Percentiles rank a stretch among this genome's conserved stretches.
phyloP scores from a whole-genome alignment of 352 stramenopile genomes.

The Globisporangium viniferum region DNA sequence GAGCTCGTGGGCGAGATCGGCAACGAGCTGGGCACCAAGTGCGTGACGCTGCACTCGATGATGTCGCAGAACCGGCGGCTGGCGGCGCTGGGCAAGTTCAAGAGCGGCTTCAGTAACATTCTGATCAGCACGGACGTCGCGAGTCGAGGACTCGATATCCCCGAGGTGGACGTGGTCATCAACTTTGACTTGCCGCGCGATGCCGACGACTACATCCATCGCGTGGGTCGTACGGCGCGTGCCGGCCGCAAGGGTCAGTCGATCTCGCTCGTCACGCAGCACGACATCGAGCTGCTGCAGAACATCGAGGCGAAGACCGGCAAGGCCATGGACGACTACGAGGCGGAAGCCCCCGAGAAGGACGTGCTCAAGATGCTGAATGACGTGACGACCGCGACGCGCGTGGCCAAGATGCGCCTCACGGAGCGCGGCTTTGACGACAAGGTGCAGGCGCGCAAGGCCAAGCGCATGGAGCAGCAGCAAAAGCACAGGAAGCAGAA shows the following conservation, averaged over 20 bases:
- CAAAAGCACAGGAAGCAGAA: slow-evolving; percentile 27
- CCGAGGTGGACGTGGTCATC: slow-evolving; percentile 94
- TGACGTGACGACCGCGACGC: slow-evolving; percentile 92
- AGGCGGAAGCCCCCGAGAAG: slow-evolving; percentile 78
- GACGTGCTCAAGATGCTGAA: slow-evolving; percentile 95
- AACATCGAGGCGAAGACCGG: slow-evolving; percentile 92
- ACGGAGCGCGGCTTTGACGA: slow-evolving; percentile 88
- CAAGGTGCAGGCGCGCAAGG: slow-evolving; percentile 70
- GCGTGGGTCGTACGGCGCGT: slow-evolving; percentile 94
- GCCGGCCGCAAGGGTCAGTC: slow-evolving; percentile 89
- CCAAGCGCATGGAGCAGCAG: slow-evolving; percentile 62
- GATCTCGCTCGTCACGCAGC: slow-evolving; percentile 94
- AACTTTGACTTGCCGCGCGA: slow-evolving; percentile 97
- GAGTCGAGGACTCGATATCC: slow-evolving; percentile 96
- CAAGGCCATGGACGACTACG: slow-evolving; percentile 91
- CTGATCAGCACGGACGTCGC: slow-evolving; percentile 98
- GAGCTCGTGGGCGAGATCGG: slow-evolving; percentile 94
- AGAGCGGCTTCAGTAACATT: slow-evolving; percentile 90
- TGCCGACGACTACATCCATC: slow-evolving; percentile 97
- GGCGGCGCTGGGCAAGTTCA: slow-evolving; percentile 96
- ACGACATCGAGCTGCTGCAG: slow-evolving; percentile 93
- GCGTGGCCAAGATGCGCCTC: slow-evolving; percentile 92
- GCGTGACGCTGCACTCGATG: slow-evolving; percentile 95
- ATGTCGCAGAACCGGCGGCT: slow-evolving; percentile 93
- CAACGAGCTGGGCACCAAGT: slow-evolving; percentile 89